Evolutionary conservation across 805 yeast species (phyloP), one percentile per base, ranked within the genome.

Genomic region (Candida tibetensis): DNA sequence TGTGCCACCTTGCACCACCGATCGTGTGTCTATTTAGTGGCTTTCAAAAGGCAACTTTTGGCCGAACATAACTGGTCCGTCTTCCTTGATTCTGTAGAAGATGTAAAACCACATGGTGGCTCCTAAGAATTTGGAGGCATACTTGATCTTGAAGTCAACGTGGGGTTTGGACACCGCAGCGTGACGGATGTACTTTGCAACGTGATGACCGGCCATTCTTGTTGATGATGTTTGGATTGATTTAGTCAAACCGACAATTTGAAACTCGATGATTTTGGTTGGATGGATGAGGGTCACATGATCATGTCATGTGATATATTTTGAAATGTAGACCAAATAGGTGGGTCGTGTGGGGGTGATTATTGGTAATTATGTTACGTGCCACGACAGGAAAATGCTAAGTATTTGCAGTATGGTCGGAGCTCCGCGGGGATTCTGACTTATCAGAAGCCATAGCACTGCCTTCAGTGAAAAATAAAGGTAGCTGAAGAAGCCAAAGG

Each of bases 71-170:
- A 76, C 79, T 53, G 76, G 71, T 48, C 80, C 81, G 52, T 81
- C 91, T 58, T 84, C 81, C 64, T 82, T 81, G 31, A 85, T 71
- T 60, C 95, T 74, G 72, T 84, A 86, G 55, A 87, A 72, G 45
- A 87, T 75, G 85, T 91, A 87, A 64, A 85, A 87, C 85, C 93
- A 85, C 86, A 85, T 82, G 37, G 89, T 74, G 28, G 91, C 95
- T 8, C 95, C 95, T 30, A 87, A 71, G 15, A 73, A 59, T 51
- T 82, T 82, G 32, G 86, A 75, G 15, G 81, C 72, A 62, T 79
- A 69, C 41, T 76, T 72, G 53, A 81, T 74, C 29, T 74, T 63
- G 2, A 75, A 65, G 28, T 79, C 77, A 14, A 79, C 79, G 49
- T 82, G 81, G 22, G 93, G 91, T 42, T 71, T 71, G 31, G 84